Evolutionary conservation across 306 rosid genomes (phyloP).

Genomic region (Cajanus cajan): DNA sequence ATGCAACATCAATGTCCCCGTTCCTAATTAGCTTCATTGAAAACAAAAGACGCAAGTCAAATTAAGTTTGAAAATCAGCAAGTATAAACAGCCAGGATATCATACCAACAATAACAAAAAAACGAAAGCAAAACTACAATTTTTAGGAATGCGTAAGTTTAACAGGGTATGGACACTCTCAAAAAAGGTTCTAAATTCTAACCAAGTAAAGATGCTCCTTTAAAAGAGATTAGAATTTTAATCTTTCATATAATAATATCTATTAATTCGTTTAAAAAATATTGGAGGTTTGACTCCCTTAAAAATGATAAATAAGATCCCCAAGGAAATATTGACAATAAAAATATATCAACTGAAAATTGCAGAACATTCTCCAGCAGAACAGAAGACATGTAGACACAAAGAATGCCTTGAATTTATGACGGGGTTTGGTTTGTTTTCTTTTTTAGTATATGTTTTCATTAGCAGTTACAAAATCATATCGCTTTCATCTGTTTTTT

Average conservation of each 20-base stretch:
- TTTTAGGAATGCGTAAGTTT: neutral
- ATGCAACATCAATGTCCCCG: slow-evolving; percentile 84
- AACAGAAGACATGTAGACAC: neutral
- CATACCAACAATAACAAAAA: slow-evolving; percentile 17
- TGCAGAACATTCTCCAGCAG: neutral
- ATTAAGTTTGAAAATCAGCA: slow-evolving; percentile 20
- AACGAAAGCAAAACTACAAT: slow-evolving; percentile 6
- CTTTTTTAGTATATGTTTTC: neutral
- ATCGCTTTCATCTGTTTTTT: neutral
- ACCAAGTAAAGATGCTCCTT: neutral
- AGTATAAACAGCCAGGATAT: neutral
- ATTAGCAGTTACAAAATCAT: neutral
- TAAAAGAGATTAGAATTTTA: neutral
- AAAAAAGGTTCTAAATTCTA: neutral
- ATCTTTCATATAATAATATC: neutral
- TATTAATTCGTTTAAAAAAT: neutral
- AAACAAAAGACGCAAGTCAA: slow-evolving; percentile 38
- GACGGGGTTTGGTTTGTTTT: neutral
- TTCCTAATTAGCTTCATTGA: slow-evolving; percentile 75
- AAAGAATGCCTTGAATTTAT: neutral
- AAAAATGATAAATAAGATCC: neutral
- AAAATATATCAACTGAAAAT: neutral
- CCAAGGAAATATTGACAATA: neutral
- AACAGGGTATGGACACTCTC: neutral
- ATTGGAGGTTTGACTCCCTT: neutral